phyloP scores from a whole-genome alignment of 1,139 yeast species.

The Geotrichum macrosporum region DNA sequence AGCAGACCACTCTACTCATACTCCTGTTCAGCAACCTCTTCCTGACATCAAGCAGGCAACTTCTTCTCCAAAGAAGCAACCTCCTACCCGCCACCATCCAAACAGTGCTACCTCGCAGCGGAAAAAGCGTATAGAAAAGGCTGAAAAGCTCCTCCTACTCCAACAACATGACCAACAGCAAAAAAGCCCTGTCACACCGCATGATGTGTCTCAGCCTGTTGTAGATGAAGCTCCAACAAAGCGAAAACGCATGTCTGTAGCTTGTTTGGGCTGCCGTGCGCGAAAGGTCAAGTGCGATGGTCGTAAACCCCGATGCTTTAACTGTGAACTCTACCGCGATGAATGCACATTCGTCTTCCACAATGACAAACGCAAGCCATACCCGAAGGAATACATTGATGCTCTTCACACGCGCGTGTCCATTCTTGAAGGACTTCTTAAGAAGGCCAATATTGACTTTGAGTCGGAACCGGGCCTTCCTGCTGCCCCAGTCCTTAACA shows the following conservation, averaged over 20 bases:
- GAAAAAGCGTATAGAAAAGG: too few relatives aligned
- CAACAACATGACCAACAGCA: too few relatives aligned
- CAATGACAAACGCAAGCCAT: conserved; percentile 25
- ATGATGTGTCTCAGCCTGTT: too few relatives aligned
- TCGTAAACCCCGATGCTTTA: conserved; percentile 57
- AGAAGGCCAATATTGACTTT: conserved; percentile 20
- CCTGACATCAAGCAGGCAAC: too few relatives aligned
- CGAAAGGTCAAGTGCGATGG: conserved; percentile 60
- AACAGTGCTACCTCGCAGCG: too few relatives aligned
- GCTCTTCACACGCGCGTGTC: conserved; percentile 22
- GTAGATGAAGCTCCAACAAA: conserved; percentile 16
- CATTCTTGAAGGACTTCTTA: conserved; percentile 21
- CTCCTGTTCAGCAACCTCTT: too few relatives aligned
- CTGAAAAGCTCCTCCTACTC: too few relatives aligned
- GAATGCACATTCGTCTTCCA: conserved; percentile 24
- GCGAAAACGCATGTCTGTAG: conserved; percentile 49
- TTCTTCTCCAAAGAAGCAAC: too few relatives aligned
- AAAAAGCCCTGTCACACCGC: too few relatives aligned
- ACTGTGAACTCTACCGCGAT: conserved; percentile 54
- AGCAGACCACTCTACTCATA: too few relatives aligned
- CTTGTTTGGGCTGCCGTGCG: conserved; percentile 59
- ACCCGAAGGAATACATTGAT: conserved; percentile 24
- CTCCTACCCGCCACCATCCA: too few relatives aligned
- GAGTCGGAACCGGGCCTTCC: conserved; percentile 10
- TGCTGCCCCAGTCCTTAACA: neutral